Conservation (phyloP, 805 yeast species). For the Teunomyces kruisii region DNA sequence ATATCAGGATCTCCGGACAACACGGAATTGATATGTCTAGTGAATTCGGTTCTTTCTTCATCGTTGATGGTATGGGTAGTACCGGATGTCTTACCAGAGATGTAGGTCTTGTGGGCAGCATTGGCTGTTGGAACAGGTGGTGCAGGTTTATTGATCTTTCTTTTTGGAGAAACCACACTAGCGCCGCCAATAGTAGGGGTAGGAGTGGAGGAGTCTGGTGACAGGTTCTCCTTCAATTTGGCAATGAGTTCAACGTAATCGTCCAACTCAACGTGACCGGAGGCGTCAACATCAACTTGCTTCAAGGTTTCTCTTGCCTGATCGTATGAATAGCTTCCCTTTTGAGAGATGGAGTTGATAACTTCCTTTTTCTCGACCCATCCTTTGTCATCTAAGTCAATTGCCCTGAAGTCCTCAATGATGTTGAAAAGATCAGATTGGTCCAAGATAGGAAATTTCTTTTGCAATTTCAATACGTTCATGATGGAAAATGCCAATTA, state of each 20-base stretch:
- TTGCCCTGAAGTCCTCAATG: slow-evolving; percentile 79
- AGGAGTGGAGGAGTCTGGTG: slow-evolving; percentile 22
- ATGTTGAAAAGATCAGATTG: slow-evolving; percentile 85
- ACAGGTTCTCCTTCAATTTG: slow-evolving; percentile 58
- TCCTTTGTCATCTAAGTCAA: slow-evolving; percentile 90
- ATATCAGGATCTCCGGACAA: slow-evolving; percentile 85
- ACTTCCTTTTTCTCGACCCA: slow-evolving; percentile 91
- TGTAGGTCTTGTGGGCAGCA: slow-evolving; percentile 59
- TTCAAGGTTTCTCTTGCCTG: slow-evolving; percentile 92
- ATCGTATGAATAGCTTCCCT: slow-evolving; percentile 84
- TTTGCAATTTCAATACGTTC: slow-evolving; percentile 51
- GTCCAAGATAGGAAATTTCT: slow-evolving; percentile 78
- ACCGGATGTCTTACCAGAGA: slow-evolving; percentile 84
- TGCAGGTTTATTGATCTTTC: slow-evolving; percentile 21
- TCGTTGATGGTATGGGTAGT: slow-evolving; percentile 96
- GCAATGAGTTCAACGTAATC: slow-evolving; percentile 86
- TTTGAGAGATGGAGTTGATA: slow-evolving; percentile 74
- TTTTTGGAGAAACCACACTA: slow-evolving; percentile 17
- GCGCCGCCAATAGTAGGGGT: slow-evolving; percentile 22
- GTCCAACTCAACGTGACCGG: slow-evolving; percentile 95
- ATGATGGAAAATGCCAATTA: slow-evolving; percentile 13
- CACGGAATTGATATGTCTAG: slow-evolving; percentile 91
- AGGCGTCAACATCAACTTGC: slow-evolving; percentile 88
- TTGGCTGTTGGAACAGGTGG: slow-evolving; percentile 52
- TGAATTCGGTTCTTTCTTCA: slow-evolving; percentile 94